phyloP scores from a whole-genome alignment of 345 rosid species.

The Eucalyptus fibrosa region DNA sequence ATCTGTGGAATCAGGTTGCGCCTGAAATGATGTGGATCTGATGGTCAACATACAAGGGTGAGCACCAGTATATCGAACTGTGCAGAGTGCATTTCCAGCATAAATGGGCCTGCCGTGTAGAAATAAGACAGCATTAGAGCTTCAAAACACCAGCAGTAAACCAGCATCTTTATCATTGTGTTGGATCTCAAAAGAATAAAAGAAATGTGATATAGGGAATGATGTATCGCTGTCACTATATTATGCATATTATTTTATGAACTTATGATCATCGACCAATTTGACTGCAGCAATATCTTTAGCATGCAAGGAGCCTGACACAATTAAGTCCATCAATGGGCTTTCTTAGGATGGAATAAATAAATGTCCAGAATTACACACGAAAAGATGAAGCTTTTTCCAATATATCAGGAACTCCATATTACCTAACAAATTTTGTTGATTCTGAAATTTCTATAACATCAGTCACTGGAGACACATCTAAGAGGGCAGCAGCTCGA shows the following conservation, averaged over 20 bases:
- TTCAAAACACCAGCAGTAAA: not conserved
- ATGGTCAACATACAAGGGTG: slow-evolving; percentile 76
- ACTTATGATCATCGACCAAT: not conserved
- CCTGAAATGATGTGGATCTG: slow-evolving; percentile 75
- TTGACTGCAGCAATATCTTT: not conserved
- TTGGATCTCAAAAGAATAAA: not conserved
- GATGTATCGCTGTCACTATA: not conserved
- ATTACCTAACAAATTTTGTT: slow-evolving; percentile 61
- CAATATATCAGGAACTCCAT: not conserved
- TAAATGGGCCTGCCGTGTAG: slow-evolving; percentile 72
- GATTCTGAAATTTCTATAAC: slow-evolving; percentile 56
- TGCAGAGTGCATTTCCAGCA: slow-evolving; percentile 96
- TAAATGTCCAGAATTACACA: not conserved
- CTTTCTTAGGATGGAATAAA: not conserved
- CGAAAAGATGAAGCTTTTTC: not conserved
- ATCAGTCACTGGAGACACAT: slow-evolving; percentile 92
- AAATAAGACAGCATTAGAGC: not conserved
- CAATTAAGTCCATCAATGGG: not conserved
- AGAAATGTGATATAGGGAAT: not conserved
- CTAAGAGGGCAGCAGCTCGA: slow-evolving; percentile 86
- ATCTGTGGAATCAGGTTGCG: slow-evolving; percentile 10
- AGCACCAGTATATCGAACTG: slow-evolving; percentile 61
- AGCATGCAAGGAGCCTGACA: not conserved
- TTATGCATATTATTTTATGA: not conserved
- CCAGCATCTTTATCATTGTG: not conserved